These are phyloP conservation scores for Cicer yamashitae DNA, from an alignment of 306 rosid species.

Conservation along the genomic window DNA sequence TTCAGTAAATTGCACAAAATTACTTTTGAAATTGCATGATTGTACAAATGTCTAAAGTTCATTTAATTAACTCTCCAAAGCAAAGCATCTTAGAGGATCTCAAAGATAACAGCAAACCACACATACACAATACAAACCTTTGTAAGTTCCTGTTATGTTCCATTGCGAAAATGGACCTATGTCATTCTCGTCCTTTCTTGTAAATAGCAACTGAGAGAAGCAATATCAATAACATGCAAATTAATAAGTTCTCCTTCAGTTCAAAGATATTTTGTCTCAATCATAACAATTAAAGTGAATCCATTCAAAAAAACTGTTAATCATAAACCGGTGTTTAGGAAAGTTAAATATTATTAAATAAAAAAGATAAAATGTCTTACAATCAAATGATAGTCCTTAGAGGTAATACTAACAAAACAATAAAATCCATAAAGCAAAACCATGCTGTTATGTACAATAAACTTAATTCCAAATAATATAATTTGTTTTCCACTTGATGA, in stretches of 20 bases:
- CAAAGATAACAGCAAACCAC: conserved; percentile 26
- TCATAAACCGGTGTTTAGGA: conserved; percentile 5
- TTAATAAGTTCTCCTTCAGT: conserved; percentile 39
- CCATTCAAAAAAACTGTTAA: conserved; percentile 15
- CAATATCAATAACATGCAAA: conserved; percentile 38
- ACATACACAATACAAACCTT: conserved; percentile 62
- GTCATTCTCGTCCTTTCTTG: conserved; percentile 73
- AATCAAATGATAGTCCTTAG: conserved; percentile 28
- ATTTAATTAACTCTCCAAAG: conserved; percentile 15
- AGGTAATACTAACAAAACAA: conserved; percentile 14
- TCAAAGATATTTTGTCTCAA: conserved; percentile 41
- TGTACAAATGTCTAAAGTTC: conserved; percentile 28
- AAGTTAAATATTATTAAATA: conserved; percentile 15
- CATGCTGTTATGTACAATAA: conserved; percentile 22
- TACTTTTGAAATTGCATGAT: conserved; percentile 30
- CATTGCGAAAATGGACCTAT: conserved; percentile 78
- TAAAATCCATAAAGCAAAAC: conserved; percentile 21
- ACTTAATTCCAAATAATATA: conserved; percentile 22
- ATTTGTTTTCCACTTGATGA: conserved; percentile 32
- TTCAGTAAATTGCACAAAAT: conserved; percentile 24
- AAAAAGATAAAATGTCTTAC: conserved; percentile 7
- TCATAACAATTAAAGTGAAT: conserved; percentile 12
- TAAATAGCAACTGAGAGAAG: conserved; percentile 71
- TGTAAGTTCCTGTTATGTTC: conserved; percentile 96
- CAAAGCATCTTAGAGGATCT: too few relatives aligned